A percentile compares a stretch with the other conserved stretches of the same genome.
Conservation (phyloP, 2,329 filamentous ascomycete genomes). For the Chalaropsis thielavioides region DNA sequence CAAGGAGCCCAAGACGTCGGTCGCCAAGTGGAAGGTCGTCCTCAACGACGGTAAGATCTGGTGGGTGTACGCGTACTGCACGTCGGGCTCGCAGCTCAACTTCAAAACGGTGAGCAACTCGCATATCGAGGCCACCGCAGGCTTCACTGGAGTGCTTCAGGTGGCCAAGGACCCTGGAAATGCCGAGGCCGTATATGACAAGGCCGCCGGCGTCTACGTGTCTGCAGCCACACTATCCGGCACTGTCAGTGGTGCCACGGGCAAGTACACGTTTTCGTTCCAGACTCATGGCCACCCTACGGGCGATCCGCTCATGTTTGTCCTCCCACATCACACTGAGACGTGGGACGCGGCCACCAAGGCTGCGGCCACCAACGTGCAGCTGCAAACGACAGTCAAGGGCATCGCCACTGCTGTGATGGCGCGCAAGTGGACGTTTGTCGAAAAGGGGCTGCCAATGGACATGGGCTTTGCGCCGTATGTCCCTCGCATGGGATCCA, state of each 20-base stretch:
- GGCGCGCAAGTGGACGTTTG: slow-evolving; percentile 62
- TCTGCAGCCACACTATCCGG: slow-evolving; percentile 50
- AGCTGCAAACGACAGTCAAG: slow-evolving; percentile 71
- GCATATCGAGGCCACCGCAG: slow-evolving; percentile 46
- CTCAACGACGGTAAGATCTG: slow-evolving; percentile 62
- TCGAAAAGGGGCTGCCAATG: slow-evolving; percentile 56
- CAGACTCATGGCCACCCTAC: slow-evolving; percentile 50
- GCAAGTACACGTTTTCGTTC: slow-evolving; percentile 61
- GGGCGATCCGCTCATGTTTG: slow-evolving; percentile 63
- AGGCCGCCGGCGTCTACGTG: slow-evolving; percentile 61
- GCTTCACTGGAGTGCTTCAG: slow-evolving; percentile 69
- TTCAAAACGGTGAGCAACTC: slow-evolving; percentile 54
- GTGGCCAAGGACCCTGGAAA: slow-evolving; percentile 56
- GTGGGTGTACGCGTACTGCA: slow-evolving; percentile 63
- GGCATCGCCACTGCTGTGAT: slow-evolving; percentile 60
- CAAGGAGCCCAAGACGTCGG: slow-evolving; percentile 43
- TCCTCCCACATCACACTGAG: slow-evolving; percentile 69
- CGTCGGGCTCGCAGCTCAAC: slow-evolving; percentile 44
- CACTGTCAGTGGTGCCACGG: slow-evolving; percentile 40
- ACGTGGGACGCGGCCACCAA: slow-evolving; percentile 50
- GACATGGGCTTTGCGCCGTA: slow-evolving; percentile 69
- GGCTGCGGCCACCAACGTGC: slow-evolving; percentile 39
- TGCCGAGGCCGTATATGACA: slow-evolving; percentile 58
- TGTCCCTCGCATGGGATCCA: slow-evolving; percentile 39
- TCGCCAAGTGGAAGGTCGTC: slow-evolving; percentile 61